These are phyloP conservation scores for Xylariaceae sp. DNA, from an alignment of 2,329 filamentous ascomycete genomes.

Conservation along the genomic window DNA sequence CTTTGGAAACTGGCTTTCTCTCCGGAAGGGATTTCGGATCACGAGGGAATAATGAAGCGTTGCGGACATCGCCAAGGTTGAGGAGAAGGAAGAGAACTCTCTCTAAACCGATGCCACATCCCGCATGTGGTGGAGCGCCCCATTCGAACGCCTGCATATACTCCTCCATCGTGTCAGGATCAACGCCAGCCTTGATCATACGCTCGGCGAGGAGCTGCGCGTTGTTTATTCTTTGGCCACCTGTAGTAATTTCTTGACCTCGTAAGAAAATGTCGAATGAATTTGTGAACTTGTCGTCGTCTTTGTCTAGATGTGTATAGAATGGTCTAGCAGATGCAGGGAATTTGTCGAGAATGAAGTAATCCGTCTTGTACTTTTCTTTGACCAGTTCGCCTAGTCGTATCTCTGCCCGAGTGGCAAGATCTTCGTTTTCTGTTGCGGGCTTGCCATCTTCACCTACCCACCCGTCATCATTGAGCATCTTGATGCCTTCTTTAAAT, in stretches of 20 bases:
- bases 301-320: slow-evolving; percentile 80
- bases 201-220: slow-evolving; percentile 68
- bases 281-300: slow-evolving; percentile 59
- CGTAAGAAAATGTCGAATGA: slow-evolving; percentile 95
- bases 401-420: slow-evolving; percentile 83
- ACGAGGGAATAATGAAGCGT: slow-evolving; percentile 81
- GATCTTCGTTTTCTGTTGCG: slow-evolving; percentile 70
- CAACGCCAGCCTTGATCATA: slow-evolving; percentile 72
- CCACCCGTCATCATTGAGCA: slow-evolving; percentile 77
- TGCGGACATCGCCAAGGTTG: slow-evolving; percentile 81
- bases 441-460: slow-evolving; percentile 70
- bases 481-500: slow-evolving; percentile 73
- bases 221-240: slow-evolving; percentile 89
- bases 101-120: slow-evolving; percentile 85
- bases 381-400: slow-evolving; percentile 79
- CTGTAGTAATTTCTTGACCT: slow-evolving; percentile 87
- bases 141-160: slow-evolving; percentile 86
- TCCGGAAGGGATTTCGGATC: slow-evolving; percentile 83
- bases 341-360: slow-evolving; percentile 94
- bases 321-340: slow-evolving; percentile 80
- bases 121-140: slow-evolving; percentile 84
- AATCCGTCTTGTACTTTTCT: slow-evolving; percentile 83
- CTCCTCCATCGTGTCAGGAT: slow-evolving; percentile 80
- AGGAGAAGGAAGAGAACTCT: slow-evolving; percentile 83
- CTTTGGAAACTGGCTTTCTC: slow-evolving; percentile 38